Evolutionary conservation across 768 basidiomycete genomes (phyloP).

Genomic region (Holtermannia corniformis): DNA sequence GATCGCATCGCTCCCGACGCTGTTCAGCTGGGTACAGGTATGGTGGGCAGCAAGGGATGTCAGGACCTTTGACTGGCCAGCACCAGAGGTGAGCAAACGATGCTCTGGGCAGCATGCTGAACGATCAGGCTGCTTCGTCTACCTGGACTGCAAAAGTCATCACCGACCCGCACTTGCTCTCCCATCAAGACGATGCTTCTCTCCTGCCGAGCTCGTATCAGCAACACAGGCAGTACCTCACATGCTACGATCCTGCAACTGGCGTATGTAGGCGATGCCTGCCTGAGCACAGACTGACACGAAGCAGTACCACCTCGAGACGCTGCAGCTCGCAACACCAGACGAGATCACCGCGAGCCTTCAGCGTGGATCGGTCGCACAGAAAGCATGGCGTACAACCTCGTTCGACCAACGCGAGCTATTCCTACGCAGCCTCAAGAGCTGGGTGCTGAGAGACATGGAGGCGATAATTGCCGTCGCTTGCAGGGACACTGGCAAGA

Average conservation of each 20-base stretch:
- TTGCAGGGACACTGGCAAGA: slow-evolving; percentile 92
- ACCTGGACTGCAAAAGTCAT: slow-evolving; percentile 23
- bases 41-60: no score
- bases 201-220: slow-evolving; percentile 13
- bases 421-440: slow-evolving; percentile 74
- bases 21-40: no score
- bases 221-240: slow-evolving; percentile 54
- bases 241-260: slow-evolving; percentile 85
- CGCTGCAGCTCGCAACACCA: slow-evolving; percentile 63
- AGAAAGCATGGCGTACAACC: slow-evolving; percentile 61
- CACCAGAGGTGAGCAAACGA: slow-evolving; percentile 50
- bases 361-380: slow-evolving; percentile 54
- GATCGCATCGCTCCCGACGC: no score
- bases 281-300: neutral
- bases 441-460: slow-evolving; percentile 89
- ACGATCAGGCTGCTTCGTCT: neutral
- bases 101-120: no score
- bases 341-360: slow-evolving; percentile 70
- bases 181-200: slow-evolving; percentile 15
- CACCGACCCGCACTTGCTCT: slow-evolving; percentile 42
- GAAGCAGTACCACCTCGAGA: slow-evolving; percentile 62
- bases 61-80: slow-evolving; percentile 50
- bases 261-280: slow-evolving; percentile 41
- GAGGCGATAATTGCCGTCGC: slow-evolving; percentile 75
- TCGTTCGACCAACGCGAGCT: slow-evolving; percentile 69